Evolutionary conservation across 106 monocot genomes (phyloP), one percentile per base, ranked within the genome.

Genomic region (Platanthera zijinensis): DNA sequence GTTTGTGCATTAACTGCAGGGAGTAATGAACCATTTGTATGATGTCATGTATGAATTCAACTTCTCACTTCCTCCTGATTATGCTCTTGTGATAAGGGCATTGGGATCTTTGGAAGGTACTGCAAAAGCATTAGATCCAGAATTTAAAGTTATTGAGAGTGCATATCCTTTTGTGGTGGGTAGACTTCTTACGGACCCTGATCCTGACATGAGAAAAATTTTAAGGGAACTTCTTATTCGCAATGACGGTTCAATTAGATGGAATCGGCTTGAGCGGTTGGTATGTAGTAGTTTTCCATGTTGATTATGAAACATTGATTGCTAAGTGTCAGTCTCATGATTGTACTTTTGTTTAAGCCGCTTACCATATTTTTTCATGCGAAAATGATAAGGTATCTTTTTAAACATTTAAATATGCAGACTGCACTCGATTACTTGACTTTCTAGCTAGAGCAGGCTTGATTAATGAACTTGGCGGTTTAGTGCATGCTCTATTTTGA

Each of bases 11-110:
- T 51, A 46, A 13, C 51, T 80, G 64, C 82, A 97, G 93, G 89
- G 86, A 14, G 84, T 97, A 82, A 93, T 97, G 91, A 83, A 45
- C 73, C 93, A 94, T 50, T 79, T 97, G 28, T 97, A 97, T 81
- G 91, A 93, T 83, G 75, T 94, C 52, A 97, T 97, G 93, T 97
- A 97, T 74, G 93, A 94, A 74, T 97, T 97, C 74, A 89, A 94
- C 75, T 97, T 97, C 84, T 89, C 87, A 49, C 66, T 97, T 69
- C 93, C 96, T 8, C 96, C 96, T 67, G 96, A 97, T 62, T 97
- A 97, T 76, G 96, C 96, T 4, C 80, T 97, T 66, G 96, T 97
- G 5, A 94, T 97, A 74, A 85, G 93, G 78, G 91, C 96, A 62
- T 68, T 97, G 18, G 96, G 96, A 32, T 97, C 96, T 51, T 75